phyloP scores from a whole-genome alignment of 306 rosid species.

The Hippophae gyantsensis region DNA sequence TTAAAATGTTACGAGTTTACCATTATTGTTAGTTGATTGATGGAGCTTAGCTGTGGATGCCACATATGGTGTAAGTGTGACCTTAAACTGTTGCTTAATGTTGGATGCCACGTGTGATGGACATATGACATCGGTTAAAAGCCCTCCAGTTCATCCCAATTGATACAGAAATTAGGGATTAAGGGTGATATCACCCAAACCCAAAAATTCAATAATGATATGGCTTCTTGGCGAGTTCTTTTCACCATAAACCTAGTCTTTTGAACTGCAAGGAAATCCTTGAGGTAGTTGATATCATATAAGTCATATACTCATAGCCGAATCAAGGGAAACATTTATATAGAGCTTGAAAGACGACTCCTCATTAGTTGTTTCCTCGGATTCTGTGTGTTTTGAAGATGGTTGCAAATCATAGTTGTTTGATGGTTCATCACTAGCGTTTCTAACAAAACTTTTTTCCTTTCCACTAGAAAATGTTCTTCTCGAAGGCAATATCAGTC shows the following conservation, averaged over 20 bases:
- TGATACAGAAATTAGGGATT: too few relatives aligned
- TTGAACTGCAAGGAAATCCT: slow-evolving; percentile 87
- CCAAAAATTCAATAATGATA: slow-evolving; percentile 89
- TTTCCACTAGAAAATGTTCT: slow-evolving; percentile 41
- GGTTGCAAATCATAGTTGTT: slow-evolving; percentile 25
- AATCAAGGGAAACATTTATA: slow-evolving; percentile 58
- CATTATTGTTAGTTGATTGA: too few relatives aligned
- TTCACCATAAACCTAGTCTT: slow-evolving; percentile 63
- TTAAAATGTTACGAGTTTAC: too few relatives aligned
- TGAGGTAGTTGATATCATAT: slow-evolving; percentile 71
- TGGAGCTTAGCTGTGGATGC: too few relatives aligned
- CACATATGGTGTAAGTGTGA: too few relatives aligned
- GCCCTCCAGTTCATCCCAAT: too few relatives aligned
- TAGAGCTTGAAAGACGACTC: slow-evolving; percentile 58
- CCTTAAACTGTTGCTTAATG: too few relatives aligned
- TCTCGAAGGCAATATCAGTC: slow-evolving; percentile 60
- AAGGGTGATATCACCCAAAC: slow-evolving; percentile 2
- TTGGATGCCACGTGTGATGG: too few relatives aligned
- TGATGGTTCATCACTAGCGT: slow-evolving; percentile 38
- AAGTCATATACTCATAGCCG: slow-evolving; percentile 54
- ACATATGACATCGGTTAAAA: too few relatives aligned
- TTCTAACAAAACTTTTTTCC: slow-evolving; percentile 65
- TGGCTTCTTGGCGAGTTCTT: slow-evolving; percentile 86
- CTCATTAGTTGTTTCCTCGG: slow-evolving; percentile 38
- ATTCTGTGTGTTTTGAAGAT: slow-evolving; percentile 31